Percentiles rank a stretch among this genome's conserved stretches.
These are phyloP conservation scores for Trypanosoma theileri DNA, from an alignment of 208 protist genomes.

Conservation along the genomic window DNA sequence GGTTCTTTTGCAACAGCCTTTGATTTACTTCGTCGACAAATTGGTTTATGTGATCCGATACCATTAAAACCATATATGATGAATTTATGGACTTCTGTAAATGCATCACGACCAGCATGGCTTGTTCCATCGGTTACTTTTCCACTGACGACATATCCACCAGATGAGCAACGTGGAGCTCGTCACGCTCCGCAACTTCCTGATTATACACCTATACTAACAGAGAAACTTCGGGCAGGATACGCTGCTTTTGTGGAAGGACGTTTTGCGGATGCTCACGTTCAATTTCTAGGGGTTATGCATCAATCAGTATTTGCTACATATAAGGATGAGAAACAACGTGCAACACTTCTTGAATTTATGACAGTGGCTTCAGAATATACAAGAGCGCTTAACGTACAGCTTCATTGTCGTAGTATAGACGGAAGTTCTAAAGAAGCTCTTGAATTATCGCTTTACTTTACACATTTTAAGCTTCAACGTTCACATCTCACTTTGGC, in stretches of 20 bases:
- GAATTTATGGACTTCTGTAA: conserved; percentile 73
- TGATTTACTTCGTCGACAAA: conserved; percentile 84
- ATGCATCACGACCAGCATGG: conserved; percentile 46
- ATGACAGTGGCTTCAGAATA: conserved; percentile 70
- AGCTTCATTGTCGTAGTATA: conserved; percentile 74
- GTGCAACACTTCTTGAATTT: conserved; percentile 50
- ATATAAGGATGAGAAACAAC: conserved; percentile 65
- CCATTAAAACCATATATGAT: conserved; percentile 92
- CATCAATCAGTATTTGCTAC: conserved; percentile 74
- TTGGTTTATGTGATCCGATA: conserved; percentile 88
- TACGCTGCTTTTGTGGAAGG: conserved; percentile 89
- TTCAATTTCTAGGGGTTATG: conserved; percentile 84
- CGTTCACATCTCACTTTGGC: conserved; percentile 87
- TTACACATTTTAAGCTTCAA: conserved; percentile 97
- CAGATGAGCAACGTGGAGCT: conserved; percentile 40
- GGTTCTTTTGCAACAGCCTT: conserved; percentile 94
- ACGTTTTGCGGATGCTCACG: conserved; percentile 89
- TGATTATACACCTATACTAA: conserved; percentile 71
- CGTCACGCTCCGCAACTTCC: conserved; percentile 45
- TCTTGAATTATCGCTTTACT: conserved; percentile 96
- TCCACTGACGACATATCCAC: conserved; percentile 39
- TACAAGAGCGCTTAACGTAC: conserved; percentile 64
- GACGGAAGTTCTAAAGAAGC: conserved; percentile 44
- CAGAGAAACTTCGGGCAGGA: conserved; percentile 58
- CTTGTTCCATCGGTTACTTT: conserved; percentile 42